Evolutionary conservation across 148 eudicot genomes (phyloP).

Genomic region (Pouteria glomerata): DNA sequence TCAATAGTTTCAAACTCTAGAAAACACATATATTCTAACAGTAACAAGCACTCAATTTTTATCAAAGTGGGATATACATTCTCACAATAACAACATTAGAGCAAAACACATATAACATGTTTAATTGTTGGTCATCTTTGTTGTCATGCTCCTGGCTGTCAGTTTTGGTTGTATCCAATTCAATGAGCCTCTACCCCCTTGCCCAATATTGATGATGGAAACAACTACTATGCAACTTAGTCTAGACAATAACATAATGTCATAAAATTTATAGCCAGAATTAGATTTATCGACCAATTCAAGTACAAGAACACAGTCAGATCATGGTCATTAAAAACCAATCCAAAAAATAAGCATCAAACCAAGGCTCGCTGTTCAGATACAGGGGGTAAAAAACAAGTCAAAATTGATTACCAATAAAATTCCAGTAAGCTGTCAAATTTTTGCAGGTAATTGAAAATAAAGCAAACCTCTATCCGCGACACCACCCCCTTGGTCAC

Average conservation of each 20-base stretch:
- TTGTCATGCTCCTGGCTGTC: background rate
- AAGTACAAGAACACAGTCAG: too few relatives aligned
- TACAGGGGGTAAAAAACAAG: background rate
- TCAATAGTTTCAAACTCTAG: background rate
- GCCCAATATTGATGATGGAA: too few relatives aligned
- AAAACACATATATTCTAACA: too few relatives aligned
- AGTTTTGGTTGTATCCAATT: too few relatives aligned
- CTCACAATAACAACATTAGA: background rate
- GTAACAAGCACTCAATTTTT: too few relatives aligned
- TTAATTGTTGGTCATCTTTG: background rate
- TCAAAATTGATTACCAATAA: background rate
- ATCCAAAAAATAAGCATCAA: background rate
- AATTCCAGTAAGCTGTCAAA: background rate
- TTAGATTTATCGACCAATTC: too few relatives aligned
- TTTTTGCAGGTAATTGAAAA: background rate
- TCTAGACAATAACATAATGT: too few relatives aligned
- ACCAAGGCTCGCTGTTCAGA: background rate
- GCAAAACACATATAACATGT: background rate
- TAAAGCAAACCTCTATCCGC: constrained; percentile 80
- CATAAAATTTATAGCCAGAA: too few relatives aligned
- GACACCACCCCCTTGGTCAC: constrained; percentile 98
- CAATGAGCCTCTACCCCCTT: too few relatives aligned
- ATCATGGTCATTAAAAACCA: background rate
- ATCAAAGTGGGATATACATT: too few relatives aligned
- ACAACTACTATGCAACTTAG: too few relatives aligned